Base-by-base conservation (phyloP, 257 asterid species). In the Primulina tabacum region DNA sequence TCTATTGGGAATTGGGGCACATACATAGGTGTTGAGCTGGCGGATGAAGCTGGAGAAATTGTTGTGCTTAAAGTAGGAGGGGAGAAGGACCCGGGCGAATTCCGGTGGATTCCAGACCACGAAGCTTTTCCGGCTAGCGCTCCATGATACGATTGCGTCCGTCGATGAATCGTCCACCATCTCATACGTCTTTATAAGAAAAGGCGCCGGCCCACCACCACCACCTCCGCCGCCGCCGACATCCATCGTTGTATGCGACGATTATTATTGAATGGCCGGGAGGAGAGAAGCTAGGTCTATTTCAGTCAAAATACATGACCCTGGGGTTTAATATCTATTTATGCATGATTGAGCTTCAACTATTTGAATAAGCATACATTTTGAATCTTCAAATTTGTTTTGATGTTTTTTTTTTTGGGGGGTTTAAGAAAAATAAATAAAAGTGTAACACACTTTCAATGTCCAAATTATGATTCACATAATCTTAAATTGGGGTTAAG, bases 61-160 rank as follows among this genome's bases (percentile, higher is more conserved):
- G 73, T 83, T 92, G 89, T 89, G 97, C 73, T 89, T 89, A 64
- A 92, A 89, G 79, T 87, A 92, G 5, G 94, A 71, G 55, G 98
- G 96, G 50, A 92, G 96, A 62, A 92, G 90, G 68, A 85, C 6
- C 29, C 94, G 88, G 21, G 89, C 90, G 69, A 92, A 92, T 66
- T 92, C 98, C 21, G 95, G 98, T 35, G 96, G 96, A 70, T 92
- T 85, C 98, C 96, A 92, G 1, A 92, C 98, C 28, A 89, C 88
- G 58, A 92, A 92, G 78, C 96, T 89, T 69, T 83, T 87, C 75
- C 76, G 76, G 71, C 35, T 78, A 60, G 40, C 70, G 81, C 94
- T 86, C 96, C 98, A 92, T 0, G 95, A 84, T 8, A 92, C 98
- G 72, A 92, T 82, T 75, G 82, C 89, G 62, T 85, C 98, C 29